Base-by-base conservation (phyloP, 2,329 filamentous ascomycete species). In the Colletotrichum gloeosporioides region DNA sequence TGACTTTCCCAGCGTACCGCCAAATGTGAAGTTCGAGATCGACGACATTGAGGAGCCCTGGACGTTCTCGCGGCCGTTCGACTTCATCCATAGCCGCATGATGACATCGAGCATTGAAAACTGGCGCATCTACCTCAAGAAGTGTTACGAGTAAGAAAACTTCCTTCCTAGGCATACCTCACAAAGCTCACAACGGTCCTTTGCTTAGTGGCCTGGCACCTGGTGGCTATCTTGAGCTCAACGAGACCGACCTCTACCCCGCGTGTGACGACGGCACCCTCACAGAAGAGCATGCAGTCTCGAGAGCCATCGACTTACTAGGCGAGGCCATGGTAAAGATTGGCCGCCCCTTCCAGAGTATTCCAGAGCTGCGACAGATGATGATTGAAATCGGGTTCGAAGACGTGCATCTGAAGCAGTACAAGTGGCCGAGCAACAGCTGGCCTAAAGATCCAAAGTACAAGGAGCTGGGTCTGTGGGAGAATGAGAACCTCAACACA, bases 401-500 rank as follows among this genome's bases (percentile, higher is more conserved):
- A 67, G 86, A 91, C 69, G 87, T 92, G 0, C 82, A 82, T 0
- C 86, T 90, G 79, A 82, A 85, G 4, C 79, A 87, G 25, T 88
- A 85, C 78, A 88, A 87, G 80, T 87, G 89, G 82, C 89, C 90
- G 1, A 85, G 84, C 53, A 89, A 88, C 77, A 81, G 83, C 8
- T 92, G 90, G 89, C 87, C 89, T 0, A 87, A 86, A 59, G 87
- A 90, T 57, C 84, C 84, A 7, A 86, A 87, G 29, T 84, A 89
- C 69, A 92, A 91, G 79, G 86, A 90, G 67, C 79, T 90, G 1
- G 90, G 89, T 81, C 78, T 31, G 79, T 73, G 66, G 66, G 29
- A 69, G 18, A 69, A 69, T 4, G 49, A 57, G 49, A 69, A 69
- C 6, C n/a, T 69, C 10, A 57, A 22, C n/a, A 10, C 6, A 2